Conservation (phyloP, 1,284 basidiomycete genomes). For the Omphalotus olearius region DNA sequence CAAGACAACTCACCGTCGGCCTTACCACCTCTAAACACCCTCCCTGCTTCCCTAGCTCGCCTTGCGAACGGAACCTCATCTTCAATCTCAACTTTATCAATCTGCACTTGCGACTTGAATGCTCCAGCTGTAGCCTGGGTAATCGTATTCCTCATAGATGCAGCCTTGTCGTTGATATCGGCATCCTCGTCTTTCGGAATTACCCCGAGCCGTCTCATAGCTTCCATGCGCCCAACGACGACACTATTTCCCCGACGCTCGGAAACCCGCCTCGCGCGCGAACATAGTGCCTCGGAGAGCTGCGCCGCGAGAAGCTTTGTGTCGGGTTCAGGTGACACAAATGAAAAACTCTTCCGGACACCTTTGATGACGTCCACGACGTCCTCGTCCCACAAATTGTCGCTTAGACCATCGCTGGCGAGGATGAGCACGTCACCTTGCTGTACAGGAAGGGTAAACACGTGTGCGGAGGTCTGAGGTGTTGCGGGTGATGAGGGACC, state of each 20-base stretch:
- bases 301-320: not conserved
- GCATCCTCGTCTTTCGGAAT: conserved; percentile 18
- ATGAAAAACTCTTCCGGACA: conserved; percentile 38
- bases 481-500: conserved; percentile 74
- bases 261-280: conserved; percentile 23
- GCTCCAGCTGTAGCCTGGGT: no score
- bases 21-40: conserved; percentile 67
- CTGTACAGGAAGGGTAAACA: conserved; percentile 73
- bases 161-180: conserved; percentile 6
- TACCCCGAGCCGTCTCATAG: conserved; percentile 57
- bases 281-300: conserved; percentile 29
- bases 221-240: conserved; percentile 66
- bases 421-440: conserved; percentile 89
- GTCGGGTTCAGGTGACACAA: not conserved
- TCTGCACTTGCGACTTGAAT: conserved; percentile 12
- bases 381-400: conserved; percentile 95
- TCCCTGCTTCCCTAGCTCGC: conserved; percentile 60
- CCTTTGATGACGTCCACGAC: conserved; percentile 84
- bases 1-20: conserved; percentile 55
- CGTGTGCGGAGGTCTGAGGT: conserved; percentile 66
- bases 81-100: conserved; percentile 19
- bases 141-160: conserved; percentile 9
- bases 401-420: conserved; percentile 86
- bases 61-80: conserved; percentile 68
- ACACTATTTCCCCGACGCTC: conserved; percentile 26